Evolutionary conservation across 352 stramenopile species (phyloP), one percentile per base, ranked within the genome.

Genomic region (Globisporangium sylvaticum): DNA sequence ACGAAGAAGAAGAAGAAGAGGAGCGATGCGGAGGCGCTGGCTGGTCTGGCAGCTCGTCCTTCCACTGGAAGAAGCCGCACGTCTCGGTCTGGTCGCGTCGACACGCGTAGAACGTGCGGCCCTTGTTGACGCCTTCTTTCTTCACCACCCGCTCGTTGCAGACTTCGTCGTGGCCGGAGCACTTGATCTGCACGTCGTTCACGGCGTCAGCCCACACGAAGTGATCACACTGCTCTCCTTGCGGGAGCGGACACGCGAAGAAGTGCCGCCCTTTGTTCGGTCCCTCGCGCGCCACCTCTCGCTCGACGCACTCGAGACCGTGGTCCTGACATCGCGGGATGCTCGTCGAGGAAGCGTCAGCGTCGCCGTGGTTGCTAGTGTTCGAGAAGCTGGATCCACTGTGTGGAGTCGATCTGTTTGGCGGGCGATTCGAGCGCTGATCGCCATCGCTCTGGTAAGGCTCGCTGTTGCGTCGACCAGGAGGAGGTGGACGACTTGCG

Each of bases 191-290:
- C 15, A 50, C 46, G 1, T 12, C 44, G 20, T 24, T 50, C 29
- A 15, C 44, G 4, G 57, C 68, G 27, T 64, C 46, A 2, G 84
- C 82, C 94, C 94, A 98, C 71, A 92, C 76, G 69, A 99, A 99
- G 68, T 96, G 96, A 53, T 95, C 80, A 70, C 93, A 98, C 66
- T 96, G 83, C 39, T 97, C 87, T 14, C 81, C 80, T 62, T 86
- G 86, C 5, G 92, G 88, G 20, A 91, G 80, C 0, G 82, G 78
- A 64, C 95, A 99, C 2, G 78, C 78, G 77, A 91, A 98, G 75
- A 99, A 98, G 62, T 88, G 84, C 4, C 93, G 81, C 3, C 94
- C 95, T 66, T 95, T 98, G 79, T 99, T 99, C 6, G 72, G 71
- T 0, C 80, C 84, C 5, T 94, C 86, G 25, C 82, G 75, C 37